A percentile compares a stretch with the other conserved stretches of the same genome.
These are phyloP conservation scores for Choiromyces venosus DNA, from an alignment of 495 filamentous ascomycete genomes.

Conservation along the genomic window DNA sequence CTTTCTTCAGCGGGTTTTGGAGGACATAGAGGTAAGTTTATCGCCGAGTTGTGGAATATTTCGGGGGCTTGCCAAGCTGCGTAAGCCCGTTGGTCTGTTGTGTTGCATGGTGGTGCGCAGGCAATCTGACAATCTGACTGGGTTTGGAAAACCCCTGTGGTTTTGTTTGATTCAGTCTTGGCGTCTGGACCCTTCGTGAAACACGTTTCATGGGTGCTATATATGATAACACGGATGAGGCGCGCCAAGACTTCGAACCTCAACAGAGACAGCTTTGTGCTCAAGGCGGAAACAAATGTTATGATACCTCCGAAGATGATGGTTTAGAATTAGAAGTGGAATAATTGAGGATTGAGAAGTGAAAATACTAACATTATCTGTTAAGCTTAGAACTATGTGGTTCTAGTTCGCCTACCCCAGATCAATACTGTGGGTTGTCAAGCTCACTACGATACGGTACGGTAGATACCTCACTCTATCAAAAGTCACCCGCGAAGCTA, in stretches of 20 bases:
- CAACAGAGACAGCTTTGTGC: neutral
- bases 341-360: neutral
- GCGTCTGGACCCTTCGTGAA: neutral
- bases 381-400: neutral
- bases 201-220: neutral
- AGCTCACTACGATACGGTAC: too few relatives aligned
- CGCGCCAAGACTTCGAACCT: neutral
- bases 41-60: neutral
- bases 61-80: neutral
- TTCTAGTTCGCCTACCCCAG: neutral
- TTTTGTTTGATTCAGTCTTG: neutral
- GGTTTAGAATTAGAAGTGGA: neutral
- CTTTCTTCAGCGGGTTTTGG: neutral
- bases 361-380: neutral
- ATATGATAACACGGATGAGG: neutral
- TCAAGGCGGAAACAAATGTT: neutral
- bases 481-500: neutral
- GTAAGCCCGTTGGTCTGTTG: neutral
- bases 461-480: too few relatives aligned
- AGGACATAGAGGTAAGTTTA: neutral
- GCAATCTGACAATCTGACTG: neutral
- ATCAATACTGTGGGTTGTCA: neutral
- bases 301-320: neutral
- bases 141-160: neutral
- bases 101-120: neutral